Evolutionary conservation across 2,329 filamentous ascomycete species (phyloP), one percentile per base, ranked within the genome.

Genomic region (Colletotrichum sp.): DNA sequence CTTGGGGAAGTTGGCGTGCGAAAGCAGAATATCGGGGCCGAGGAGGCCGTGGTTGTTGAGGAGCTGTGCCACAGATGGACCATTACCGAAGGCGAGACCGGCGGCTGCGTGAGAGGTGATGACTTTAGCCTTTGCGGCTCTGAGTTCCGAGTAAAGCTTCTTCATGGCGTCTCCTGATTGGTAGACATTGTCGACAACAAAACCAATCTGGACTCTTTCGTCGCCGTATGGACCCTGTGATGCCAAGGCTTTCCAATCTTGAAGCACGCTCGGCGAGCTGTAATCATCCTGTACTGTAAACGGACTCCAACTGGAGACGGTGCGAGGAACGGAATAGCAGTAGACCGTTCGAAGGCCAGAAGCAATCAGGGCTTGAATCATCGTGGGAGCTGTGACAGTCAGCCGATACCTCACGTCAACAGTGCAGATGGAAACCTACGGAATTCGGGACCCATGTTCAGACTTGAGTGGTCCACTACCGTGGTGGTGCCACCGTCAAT

Each of bases 341-440:
- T 86, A 89, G 7, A 88, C 80, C 9, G 86, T 85, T 7, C 88
- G 84, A 21, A 89, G 84, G 4, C 88, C 87, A 2, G 87, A 86
- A 12, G 85, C 80, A 4, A 83, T 78, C 6, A 86, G 84, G 28
- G 72, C 72, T 14, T 84, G 81, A 38, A 88, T 80, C 32, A 83
- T 84, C n/a, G 81, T 80, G 65, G 81, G 77, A 4, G 76, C 80
- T 82, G 16, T 2, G 2, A 4, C 5, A 0, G 24, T 74, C 18
- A 74, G 36, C 3, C 13, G 0, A 0, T 16, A 1, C 3, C 16
- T 26, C 9, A 2, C 4, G 1, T 5, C 8, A 8, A n/a, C 26
- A 1, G 8, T 13, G 6, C 5, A 7, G 4, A 4, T 18, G 18
- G 7, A 7, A 9, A 34, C 72, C 72, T 10, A 58, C 30, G 77